These are phyloP conservation scores for Torrubiella hemipterigena DNA, from an alignment of 2,329 filamentous ascomycete genomes.

Conservation along the genomic window DNA sequence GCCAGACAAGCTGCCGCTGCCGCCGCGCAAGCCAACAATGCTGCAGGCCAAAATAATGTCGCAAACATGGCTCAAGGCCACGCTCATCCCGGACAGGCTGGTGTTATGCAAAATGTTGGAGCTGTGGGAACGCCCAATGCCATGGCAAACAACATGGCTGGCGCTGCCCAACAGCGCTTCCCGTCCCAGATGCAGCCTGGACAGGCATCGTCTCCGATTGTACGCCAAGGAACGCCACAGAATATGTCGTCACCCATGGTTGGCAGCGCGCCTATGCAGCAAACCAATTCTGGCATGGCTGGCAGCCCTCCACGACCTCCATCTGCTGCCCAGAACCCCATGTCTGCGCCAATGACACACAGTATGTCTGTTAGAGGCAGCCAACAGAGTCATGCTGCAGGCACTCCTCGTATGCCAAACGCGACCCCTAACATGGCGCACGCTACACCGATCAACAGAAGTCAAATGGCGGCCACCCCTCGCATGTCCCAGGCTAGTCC, in stretches of 20 bases:
- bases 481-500: conserved; percentile 53
- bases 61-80: conserved; percentile 17
- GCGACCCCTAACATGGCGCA: conserved; percentile 50
- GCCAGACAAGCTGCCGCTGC: conserved; percentile 16
- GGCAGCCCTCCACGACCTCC: conserved; percentile 55
- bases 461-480: conserved; percentile 42
- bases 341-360: conserved; percentile 47
- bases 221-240: conserved; percentile 51
- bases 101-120: conserved; percentile 27
- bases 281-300: conserved; percentile 55
- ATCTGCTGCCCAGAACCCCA: conserved; percentile 51
- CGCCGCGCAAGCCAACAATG: conserved; percentile 12
- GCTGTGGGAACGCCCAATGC: conserved; percentile 15
- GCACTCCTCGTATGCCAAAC: conserved; percentile 50
- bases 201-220: conserved; percentile 55
- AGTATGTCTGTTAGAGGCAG: conserved; percentile 53
- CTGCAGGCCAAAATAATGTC: conserved; percentile 13
- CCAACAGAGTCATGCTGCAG: conserved; percentile 52
- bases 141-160: conserved; percentile 25
- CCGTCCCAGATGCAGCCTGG: conserved; percentile 47
- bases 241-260: conserved; percentile 55
- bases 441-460: conserved; percentile 44
- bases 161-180: conserved; percentile 30
- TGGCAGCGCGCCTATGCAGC: conserved; percentile 50
- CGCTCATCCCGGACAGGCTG: conserved; percentile 21